Conservation (phyloP, 371 early-diverging fungal species). For the Smittium culicis region DNA sequence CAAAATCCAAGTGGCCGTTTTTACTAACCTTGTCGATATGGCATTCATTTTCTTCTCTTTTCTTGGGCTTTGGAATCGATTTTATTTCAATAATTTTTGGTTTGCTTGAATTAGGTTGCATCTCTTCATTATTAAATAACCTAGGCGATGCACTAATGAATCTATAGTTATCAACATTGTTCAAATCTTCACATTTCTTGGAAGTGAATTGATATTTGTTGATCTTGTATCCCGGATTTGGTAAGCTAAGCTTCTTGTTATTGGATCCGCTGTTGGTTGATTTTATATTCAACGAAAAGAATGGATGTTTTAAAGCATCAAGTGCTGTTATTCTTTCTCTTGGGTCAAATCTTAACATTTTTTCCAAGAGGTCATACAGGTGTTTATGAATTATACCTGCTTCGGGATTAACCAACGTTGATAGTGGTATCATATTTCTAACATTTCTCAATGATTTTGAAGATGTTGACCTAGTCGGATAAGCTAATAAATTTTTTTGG, state of each 20-base stretch:
- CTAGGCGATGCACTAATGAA: not conserved
- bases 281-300: constrained; percentile 34
- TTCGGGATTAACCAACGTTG: constrained; percentile 22
- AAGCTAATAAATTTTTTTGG: constrained; percentile 20
- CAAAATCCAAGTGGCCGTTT: too few species aligned
- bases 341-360: constrained; percentile 89
- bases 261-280: not conserved
- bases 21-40: too few species aligned
- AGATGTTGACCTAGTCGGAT: constrained; percentile 18
- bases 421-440: constrained; percentile 24
- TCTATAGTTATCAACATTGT: not conserved
- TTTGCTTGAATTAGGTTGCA: too few species aligned
- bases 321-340: constrained; percentile 80
- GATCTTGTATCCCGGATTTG: not conserved
- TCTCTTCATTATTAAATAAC: not conserved
- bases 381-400: constrained; percentile 40
- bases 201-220: not conserved
- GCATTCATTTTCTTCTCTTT: too few species aligned
- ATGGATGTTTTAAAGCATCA: constrained; percentile 83
- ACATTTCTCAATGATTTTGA: constrained; percentile 26
- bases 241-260: not conserved
- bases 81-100: too few species aligned
- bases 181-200: too few species aligned
- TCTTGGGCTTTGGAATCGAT: too few species aligned
- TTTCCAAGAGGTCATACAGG: constrained; percentile 60